A percentile compares a stretch with the other conserved stretches of the same genome.
Conservation (phyloP, 2,329 filamentous ascomycete genomes). For the Dryadomyces quercus-mongolicae region DNA sequence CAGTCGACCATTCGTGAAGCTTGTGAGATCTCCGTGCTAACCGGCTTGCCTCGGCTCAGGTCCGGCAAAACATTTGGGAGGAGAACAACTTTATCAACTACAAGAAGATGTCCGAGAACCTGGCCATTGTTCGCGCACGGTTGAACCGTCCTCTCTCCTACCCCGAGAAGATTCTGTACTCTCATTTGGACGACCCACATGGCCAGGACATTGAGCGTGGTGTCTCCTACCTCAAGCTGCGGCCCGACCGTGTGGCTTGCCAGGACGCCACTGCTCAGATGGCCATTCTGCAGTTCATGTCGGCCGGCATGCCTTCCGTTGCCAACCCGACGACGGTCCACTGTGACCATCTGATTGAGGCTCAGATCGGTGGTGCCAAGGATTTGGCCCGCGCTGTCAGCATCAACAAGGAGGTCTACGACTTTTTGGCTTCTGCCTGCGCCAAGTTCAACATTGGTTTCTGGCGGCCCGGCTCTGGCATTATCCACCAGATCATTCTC, state of each 20-base stretch:
- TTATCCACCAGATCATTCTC: slow-evolving; percentile 96
- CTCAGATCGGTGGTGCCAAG: slow-evolving; percentile 83
- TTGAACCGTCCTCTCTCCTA: slow-evolving; percentile 90
- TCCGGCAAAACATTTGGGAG: slow-evolving; percentile 96
- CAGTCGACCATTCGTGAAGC: too few relatives aligned
- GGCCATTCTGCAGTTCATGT: slow-evolving; percentile 99
- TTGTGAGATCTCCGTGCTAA: not conserved
- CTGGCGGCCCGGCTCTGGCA: slow-evolving; percentile 97
- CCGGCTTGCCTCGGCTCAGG: slow-evolving; percentile 23
- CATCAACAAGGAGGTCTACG: slow-evolving; percentile 99
- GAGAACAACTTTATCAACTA: slow-evolving; percentile 98
- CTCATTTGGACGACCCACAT: slow-evolving; percentile 93
- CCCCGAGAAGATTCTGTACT: slow-evolving; percentile 98
- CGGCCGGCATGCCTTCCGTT: slow-evolving; percentile 87
- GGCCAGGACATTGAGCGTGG: slow-evolving; percentile 94
- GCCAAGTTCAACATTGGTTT: slow-evolving; percentile 99
- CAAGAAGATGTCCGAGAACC: slow-evolving; percentile 98
- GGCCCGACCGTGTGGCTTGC: slow-evolving; percentile 95
- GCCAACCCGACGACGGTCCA: slow-evolving; percentile 93
- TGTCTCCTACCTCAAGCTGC: slow-evolving; percentile 88
- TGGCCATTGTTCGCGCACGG: slow-evolving; percentile 75
- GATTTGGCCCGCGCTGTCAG: slow-evolving; percentile 82
- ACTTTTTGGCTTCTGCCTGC: slow-evolving; percentile 87
- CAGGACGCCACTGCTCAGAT: slow-evolving; percentile 99
- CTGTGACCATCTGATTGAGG: slow-evolving; percentile 99